These are phyloP conservation scores for Lentinula boryana DNA, from an alignment of 768 basidiomycete genomes.

Conservation along the genomic window DNA sequence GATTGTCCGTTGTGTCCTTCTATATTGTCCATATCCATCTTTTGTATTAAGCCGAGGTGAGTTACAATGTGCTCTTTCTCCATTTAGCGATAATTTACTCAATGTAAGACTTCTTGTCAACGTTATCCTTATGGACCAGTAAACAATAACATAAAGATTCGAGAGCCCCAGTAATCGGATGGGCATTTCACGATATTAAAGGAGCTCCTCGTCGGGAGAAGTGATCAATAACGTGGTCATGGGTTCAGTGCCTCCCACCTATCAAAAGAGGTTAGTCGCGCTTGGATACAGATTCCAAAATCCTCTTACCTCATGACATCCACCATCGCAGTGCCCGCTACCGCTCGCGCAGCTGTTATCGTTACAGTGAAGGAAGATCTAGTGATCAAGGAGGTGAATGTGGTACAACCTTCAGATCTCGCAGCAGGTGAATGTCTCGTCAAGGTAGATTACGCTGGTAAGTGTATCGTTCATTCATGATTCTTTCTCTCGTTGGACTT, in stretches of 20 bases:
- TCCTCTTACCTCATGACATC: neutral
- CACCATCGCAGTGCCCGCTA: constrained; percentile 22
- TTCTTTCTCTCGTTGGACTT: neutral
- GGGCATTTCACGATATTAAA: too few species aligned
- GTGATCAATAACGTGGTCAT: neutral
- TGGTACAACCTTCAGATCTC: constrained; percentile 50
- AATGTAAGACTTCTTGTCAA: too few species aligned
- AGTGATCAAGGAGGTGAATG: constrained; percentile 37
- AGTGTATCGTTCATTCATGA: constrained; percentile 12
- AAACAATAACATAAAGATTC: too few species aligned
- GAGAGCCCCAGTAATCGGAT: too few species aligned
- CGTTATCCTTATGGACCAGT: too few species aligned
- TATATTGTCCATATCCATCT: too few species aligned
- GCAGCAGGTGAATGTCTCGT: constrained; percentile 63
- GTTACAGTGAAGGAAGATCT: constrained; percentile 22
- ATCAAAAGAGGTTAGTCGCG: neutral
- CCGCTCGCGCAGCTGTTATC: constrained; percentile 33
- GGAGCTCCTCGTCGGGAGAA: neutral
- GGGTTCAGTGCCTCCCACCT: neutral
- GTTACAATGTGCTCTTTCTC: too few species aligned
- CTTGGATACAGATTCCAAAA: neutral
- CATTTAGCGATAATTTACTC: too few species aligned
- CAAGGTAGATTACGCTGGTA: constrained; percentile 63
- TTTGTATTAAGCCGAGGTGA: too few species aligned
- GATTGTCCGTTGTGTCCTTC: too few species aligned